Evolutionary conservation across 805 yeast species (phyloP).

Genomic region (Kodamaea leandrae): DNA sequence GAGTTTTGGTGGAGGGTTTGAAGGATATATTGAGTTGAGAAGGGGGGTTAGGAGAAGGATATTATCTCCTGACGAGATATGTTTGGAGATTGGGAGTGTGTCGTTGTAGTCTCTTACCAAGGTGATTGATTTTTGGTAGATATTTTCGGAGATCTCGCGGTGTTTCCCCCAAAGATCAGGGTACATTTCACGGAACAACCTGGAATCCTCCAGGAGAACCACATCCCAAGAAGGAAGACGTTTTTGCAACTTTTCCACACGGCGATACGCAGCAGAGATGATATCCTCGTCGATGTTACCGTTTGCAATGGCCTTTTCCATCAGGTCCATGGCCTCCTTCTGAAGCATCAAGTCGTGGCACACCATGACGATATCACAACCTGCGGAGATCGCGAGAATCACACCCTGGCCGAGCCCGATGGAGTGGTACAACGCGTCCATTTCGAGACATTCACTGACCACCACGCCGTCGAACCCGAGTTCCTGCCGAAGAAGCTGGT

Average conservation of each 20-base stretch:
- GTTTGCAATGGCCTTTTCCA: conserved; percentile 36
- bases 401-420: conserved; percentile 68
- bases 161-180: conserved; percentile 43
- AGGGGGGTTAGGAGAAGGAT: conserved; percentile 38
- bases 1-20: conserved; percentile 16
- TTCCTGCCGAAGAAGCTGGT: conserved; percentile 49
- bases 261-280: conserved; percentile 35
- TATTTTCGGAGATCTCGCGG: conserved; percentile 39
- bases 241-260: conserved; percentile 45
- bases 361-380: conserved; percentile 62
- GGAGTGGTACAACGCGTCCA: conserved; percentile 62
- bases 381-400: conserved; percentile 57
- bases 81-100: conserved; percentile 47
- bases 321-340: conserved; percentile 50
- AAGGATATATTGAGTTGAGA: conserved; percentile 35
- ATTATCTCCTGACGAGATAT: conserved; percentile 28
- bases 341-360: conserved; percentile 56
- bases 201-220: conserved; percentile 26
- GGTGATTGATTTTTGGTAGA: conserved; percentile 52
- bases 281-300: conserved; percentile 45
- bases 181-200: conserved; percentile 24
- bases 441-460: conserved; percentile 57
- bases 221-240: conserved; percentile 45
- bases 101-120: conserved; percentile 52
- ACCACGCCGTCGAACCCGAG: conserved; percentile 56